These are phyloP conservation scores for Darksidea phi DNA, from an alignment of 495 filamentous ascomycete species.

Conservation along the genomic window DNA sequence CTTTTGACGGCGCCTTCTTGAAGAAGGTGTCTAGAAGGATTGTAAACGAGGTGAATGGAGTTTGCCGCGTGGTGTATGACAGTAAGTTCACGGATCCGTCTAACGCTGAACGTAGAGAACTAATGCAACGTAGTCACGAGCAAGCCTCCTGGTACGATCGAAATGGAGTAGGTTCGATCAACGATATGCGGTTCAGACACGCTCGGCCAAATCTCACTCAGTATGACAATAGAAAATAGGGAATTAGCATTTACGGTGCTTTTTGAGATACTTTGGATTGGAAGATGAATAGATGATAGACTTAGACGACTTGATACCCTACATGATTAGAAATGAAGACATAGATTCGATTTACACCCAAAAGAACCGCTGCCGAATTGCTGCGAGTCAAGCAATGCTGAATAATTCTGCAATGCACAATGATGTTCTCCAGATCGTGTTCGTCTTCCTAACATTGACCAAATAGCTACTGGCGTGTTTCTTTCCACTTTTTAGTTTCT, in stretches of 20 bases:
- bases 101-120: conserved; percentile 1
- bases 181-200: neutral
- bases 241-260: too few relatives aligned
- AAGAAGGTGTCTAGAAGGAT: conserved; percentile 68
- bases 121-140: conserved; percentile 55
- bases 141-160: conserved; percentile 79
- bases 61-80: conserved; percentile 62
- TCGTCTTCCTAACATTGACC: too few relatives aligned
- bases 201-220: neutral
- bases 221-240: too few relatives aligned
- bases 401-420: too few relatives aligned
- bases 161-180: conserved; percentile 59
- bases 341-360: neutral
- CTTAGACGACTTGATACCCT: neutral
- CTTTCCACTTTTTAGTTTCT: too few relatives aligned
- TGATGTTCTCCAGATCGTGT: too few relatives aligned
- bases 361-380: neutral
- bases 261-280: neutral
- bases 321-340: conserved; percentile 6
- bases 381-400: too few relatives aligned
- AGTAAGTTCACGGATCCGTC: conserved; percentile 35
- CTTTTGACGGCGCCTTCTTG: conserved; percentile 65
- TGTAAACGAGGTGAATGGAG: conserved; percentile 80
- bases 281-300: neutral
- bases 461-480: too few relatives aligned